A percentile compares a stretch with the other conserved stretches of the same genome.
phyloP scores from a whole-genome alignment of 352 stramenopile species.

The Salisapilia sapeloensis region DNA sequence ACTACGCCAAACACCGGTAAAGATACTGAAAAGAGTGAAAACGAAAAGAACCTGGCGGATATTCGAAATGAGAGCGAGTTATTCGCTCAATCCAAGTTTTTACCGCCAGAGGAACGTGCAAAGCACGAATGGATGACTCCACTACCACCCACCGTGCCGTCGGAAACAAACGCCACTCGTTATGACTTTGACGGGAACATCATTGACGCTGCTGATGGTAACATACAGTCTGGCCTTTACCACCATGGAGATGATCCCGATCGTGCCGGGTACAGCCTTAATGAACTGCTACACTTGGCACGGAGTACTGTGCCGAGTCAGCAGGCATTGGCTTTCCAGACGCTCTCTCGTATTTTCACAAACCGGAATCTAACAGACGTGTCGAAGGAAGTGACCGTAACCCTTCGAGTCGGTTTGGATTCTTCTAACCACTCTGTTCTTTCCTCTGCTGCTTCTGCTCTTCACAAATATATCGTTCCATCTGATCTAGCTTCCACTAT shows the following conservation, averaged over 20 bases:
- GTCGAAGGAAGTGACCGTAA: conserved; percentile 22
- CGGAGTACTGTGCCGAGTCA: conserved; percentile 57
- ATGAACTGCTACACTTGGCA: conserved; percentile 51
- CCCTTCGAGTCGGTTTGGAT: conserved; percentile 32
- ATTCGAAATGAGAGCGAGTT: conserved; percentile 57
- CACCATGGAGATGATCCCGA: conserved; percentile 66
- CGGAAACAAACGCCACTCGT: conserved; percentile 22
- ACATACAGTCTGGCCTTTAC: conserved; percentile 35
- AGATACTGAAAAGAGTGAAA: not conserved
- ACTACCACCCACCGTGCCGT: conserved; percentile 2
- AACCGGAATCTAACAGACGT: conserved; percentile 11
- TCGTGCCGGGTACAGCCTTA: conserved; percentile 48
- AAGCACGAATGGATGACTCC: conserved; percentile 66
- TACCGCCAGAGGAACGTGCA: conserved; percentile 46
- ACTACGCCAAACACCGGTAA: conserved; percentile 1
- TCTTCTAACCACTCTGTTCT: conserved; percentile 51
- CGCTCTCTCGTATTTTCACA: conserved; percentile 40
- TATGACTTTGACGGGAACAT: conserved; percentile 48
- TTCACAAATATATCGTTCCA: conserved; percentile 38
- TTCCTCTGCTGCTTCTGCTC: conserved; percentile 16
- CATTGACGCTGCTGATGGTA: conserved; percentile 4
- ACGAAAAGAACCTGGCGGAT: conserved; percentile 17
- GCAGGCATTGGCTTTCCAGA: conserved; percentile 36
- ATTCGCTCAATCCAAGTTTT: conserved; percentile 12
- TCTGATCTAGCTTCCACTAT: conserved; percentile 1